Evolutionary conservation across 306 rosid genomes (phyloP).

Genomic region (Cicer judaicum): DNA sequence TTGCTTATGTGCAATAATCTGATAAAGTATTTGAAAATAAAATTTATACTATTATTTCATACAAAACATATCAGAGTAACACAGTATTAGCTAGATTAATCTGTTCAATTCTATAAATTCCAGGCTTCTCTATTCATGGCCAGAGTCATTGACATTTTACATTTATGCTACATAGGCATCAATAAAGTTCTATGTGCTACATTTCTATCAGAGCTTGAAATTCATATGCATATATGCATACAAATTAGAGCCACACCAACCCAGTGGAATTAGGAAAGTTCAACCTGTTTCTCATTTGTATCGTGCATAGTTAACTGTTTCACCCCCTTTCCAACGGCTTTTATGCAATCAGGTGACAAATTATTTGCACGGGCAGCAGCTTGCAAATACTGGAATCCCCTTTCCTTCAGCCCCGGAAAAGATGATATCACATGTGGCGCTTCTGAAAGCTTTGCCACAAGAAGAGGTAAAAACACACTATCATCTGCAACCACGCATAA

Average conservation of each 20-base stretch:
- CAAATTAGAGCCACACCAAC: constrained; percentile 4
- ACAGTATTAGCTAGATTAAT: background rate
- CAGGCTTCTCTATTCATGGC: constrained; percentile 11
- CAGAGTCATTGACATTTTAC: constrained; percentile 2
- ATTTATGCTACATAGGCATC: constrained; percentile 26
- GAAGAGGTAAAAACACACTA: constrained; percentile 75
- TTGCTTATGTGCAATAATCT: background rate
- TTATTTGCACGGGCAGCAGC: constrained; percentile 68
- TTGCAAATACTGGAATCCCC: constrained; percentile 71
- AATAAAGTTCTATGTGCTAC: constrained; percentile 1
- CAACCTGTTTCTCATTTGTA: constrained; percentile 68
- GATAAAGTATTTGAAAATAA: constrained; percentile 4
- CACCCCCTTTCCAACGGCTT: constrained; percentile 65
- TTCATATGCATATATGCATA: background rate
- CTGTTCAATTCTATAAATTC: constrained; percentile 25
- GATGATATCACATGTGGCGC: constrained; percentile 62
- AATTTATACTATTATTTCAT: constrained; percentile 21
- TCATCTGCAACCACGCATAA: constrained; percentile 86
- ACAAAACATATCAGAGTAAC: constrained; percentile 1
- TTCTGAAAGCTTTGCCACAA: constrained; percentile 62
- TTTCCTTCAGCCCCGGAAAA: constrained; percentile 73
- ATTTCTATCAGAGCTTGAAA: constrained; percentile 23
- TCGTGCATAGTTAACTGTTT: constrained; percentile 59
- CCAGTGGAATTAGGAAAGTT: constrained; percentile 37
- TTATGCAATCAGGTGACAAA: constrained; percentile 62